Percentiles rank a stretch among this genome's conserved stretches.
phyloP scores from a whole-genome alignment of 768 basidiomycete species.

The Leccinellum albellum region DNA sequence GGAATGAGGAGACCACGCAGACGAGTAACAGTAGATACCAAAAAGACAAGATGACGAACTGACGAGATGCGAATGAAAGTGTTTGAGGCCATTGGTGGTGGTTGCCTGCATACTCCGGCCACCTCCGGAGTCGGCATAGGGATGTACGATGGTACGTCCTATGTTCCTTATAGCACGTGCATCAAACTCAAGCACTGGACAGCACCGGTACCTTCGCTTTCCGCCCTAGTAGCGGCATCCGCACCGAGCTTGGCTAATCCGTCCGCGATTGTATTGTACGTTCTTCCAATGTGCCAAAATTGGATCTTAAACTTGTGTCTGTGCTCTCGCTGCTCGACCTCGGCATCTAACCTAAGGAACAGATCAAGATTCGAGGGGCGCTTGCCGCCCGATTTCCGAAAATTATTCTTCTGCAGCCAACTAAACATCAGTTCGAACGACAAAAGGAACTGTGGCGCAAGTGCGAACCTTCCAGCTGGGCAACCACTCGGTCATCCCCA shows the following conservation, averaged over 20 bases:
- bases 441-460: background rate
- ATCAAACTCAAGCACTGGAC: background rate
- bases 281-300: slow-evolving; percentile 26
- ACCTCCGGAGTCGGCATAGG: background rate
- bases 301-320: slow-evolving; percentile 9
- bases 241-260: slow-evolving; percentile 14
- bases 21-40: no score
- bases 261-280: slow-evolving; percentile 25
- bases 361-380: slow-evolving; percentile 6
- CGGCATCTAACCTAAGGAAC: slow-evolving; percentile 3
- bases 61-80: no score
- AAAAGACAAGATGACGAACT: no score
- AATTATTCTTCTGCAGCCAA: background rate
- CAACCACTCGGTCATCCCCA: slow-evolving; percentile 8
- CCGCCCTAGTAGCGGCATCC: background rate
- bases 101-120: background rate
- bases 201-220: background rate
- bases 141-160: no score
- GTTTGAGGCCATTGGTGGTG: no score
- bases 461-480: slow-evolving; percentile 5
- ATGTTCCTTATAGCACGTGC: background rate
- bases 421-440: background rate
- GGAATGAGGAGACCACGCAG: no score
- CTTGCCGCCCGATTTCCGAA: background rate
- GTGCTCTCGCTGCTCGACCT: background rate